Base-by-base conservation (phyloP, 176 grass and related monocot genomes). In the Oropetium thomaeum region DNA sequence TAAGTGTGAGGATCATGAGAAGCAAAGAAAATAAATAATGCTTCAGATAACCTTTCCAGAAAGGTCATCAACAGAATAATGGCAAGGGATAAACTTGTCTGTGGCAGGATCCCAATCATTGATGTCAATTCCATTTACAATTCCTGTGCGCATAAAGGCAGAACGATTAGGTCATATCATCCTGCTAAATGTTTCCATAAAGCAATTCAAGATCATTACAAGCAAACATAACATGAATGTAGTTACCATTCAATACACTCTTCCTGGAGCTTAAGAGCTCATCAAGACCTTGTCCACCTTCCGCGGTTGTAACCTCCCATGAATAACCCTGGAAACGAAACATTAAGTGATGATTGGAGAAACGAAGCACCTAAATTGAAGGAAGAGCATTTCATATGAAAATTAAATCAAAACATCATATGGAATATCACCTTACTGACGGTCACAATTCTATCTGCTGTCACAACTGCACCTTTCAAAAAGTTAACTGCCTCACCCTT, bases 401-500 rank as follows among this genome's bases (percentile, higher is more conserved):
- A 31, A 34, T 44, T 48, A 49, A 4, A 16, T 40, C 61, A 66
- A 22, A 47, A 35, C 7, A 0, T 17, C 26, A 16, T 9, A 10
- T 30, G 68, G 28, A 53, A 81, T 80, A 83, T 64, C 48, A 94
- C 91, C 95, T 94, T 85, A 87, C 95, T 98, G 65, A 98, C 91
- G 14, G 95, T 98, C 60, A 94, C 78, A 4, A 98, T 94, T 60
- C 95, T 83, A 76, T 98, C 95, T 79, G 91, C 74, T 68, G 95
- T 92, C 58, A 98, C 95, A 82, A 98, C 86, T 83, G 95, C 91
- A 49, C 95, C 86, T 86, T 98, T 98, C 27, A 98, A 70, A 90
- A 98, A 86, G 85, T 98, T 98, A 70, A 98, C 89, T 0, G 89
- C 89, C 81, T 92, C 89, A 61, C 95, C 95, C 81, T 88, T 94